These are phyloP conservation scores for Xylaria hypoxylon DNA, from an alignment of 2,329 filamentous ascomycete species.

Conservation along the genomic window DNA sequence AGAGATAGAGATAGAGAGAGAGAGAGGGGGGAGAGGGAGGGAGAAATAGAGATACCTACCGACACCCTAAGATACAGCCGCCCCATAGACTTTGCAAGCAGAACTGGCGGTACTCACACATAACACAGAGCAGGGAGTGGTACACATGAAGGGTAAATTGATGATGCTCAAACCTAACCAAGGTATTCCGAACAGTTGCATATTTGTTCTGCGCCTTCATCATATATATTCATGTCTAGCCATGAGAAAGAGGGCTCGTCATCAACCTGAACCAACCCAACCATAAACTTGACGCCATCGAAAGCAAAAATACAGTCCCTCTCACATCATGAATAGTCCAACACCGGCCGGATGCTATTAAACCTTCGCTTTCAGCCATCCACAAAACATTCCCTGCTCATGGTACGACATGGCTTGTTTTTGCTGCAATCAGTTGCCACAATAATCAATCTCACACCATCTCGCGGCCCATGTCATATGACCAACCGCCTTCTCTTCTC, in stretches of 20 bases:
- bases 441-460: slow-evolving; percentile 41
- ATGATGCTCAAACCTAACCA: slow-evolving; percentile 3
- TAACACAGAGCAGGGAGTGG: not conserved
- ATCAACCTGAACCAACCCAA: slow-evolving; percentile 17
- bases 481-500: slow-evolving; percentile 78
- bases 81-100: no score
- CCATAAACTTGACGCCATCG: slow-evolving; percentile 17
- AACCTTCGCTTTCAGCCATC: slow-evolving; percentile 1
- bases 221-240: slow-evolving; percentile 17
- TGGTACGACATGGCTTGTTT: not conserved
- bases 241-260: slow-evolving; percentile 18
- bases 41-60: no score
- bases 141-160: not conserved
- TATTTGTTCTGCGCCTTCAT: slow-evolving; percentile 17
- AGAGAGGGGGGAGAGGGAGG: no score
- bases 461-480: slow-evolving; percentile 60
- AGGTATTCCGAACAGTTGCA: slow-evolving; percentile 2
- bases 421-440: slow-evolving; percentile 13
- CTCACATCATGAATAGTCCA: slow-evolving; percentile 32
- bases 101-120: not conserved
- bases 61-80: no score
- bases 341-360: slow-evolving; percentile 46
- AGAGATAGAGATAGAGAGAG: no score
- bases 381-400: not conserved
- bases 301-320: slow-evolving; percentile 29